Evolutionary conservation across 2,329 filamentous ascomycete species (phyloP).

Genomic region (Lomentospora prolificans): DNA sequence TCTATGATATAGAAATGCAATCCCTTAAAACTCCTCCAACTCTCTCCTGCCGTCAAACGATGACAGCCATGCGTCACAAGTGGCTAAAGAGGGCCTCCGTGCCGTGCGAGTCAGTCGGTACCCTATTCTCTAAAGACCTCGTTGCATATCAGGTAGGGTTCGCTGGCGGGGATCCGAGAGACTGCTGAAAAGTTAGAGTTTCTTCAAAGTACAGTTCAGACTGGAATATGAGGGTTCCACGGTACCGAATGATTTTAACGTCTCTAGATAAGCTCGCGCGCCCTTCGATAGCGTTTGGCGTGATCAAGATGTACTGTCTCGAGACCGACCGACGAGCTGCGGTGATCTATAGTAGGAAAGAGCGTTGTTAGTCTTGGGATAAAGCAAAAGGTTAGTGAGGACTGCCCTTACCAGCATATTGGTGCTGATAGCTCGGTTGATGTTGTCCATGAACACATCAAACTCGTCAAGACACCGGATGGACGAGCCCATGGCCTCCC

Average conservation of each 20-base stretch:
- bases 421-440: constrained; percentile 88
- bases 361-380: background rate
- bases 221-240: constrained; percentile 13
- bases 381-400: background rate
- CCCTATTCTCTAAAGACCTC: constrained; percentile 27
- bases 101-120: too few relatives aligned
- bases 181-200: constrained; percentile 23
- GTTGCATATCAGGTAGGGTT: constrained; percentile 14
- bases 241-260: constrained; percentile 66
- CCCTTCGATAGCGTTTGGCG: constrained; percentile 71
- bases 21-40: too few relatives aligned
- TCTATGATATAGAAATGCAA: too few relatives aligned
- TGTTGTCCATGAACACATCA: constrained; percentile 98
- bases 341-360: constrained; percentile 19
- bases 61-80: too few relatives aligned
- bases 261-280: constrained; percentile 51
- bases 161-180: constrained; percentile 51
- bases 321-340: constrained; percentile 81
- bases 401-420: constrained; percentile 66
- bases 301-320: constrained; percentile 92
- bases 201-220: background rate
- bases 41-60: too few relatives aligned
- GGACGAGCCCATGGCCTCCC: constrained; percentile 96
- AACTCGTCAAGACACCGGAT: constrained; percentile 95
- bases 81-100: too few relatives aligned